These are phyloP conservation scores for Phialophora macrospora DNA, from an alignment of 2,329 filamentous ascomycete species.

Conservation along the genomic window DNA sequence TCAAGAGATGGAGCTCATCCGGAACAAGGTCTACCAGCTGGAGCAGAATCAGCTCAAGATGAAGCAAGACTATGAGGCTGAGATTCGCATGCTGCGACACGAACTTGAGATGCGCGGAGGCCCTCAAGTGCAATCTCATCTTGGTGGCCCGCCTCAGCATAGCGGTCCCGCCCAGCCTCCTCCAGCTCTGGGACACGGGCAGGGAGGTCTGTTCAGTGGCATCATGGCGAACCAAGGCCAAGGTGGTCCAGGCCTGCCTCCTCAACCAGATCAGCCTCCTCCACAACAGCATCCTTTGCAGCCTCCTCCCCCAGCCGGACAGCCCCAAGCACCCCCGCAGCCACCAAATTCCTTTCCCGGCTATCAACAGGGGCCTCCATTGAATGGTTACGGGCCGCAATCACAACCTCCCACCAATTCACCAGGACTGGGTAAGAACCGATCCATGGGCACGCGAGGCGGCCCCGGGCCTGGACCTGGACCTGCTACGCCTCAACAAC, in stretches of 20 bases:
- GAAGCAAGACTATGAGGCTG: constrained; percentile 95
- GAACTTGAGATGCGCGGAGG: constrained; percentile 78
- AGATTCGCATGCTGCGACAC: constrained; percentile 81
- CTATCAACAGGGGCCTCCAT: constrained; percentile 66
- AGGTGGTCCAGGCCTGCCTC: constrained; percentile 81
- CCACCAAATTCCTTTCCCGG: constrained; percentile 75
- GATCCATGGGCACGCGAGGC: constrained; percentile 60
- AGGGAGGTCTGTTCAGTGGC: constrained; percentile 88
- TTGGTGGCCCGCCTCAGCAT: constrained; percentile 75
- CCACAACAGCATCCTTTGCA: constrained; percentile 62
- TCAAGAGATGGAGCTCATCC: constrained; percentile 91
- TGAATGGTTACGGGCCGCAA: constrained; percentile 78
- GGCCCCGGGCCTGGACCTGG: constrained; percentile 54
- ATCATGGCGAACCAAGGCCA: constrained; percentile 93
- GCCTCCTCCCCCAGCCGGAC: constrained; percentile 54
- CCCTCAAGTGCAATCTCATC: constrained; percentile 64
- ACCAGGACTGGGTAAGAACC: constrained; percentile 78
- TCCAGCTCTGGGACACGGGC: constrained; percentile 81
- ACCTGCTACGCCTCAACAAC: constrained; percentile 90
- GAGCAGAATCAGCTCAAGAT: constrained; percentile 87
- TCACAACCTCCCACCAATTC: constrained; percentile 84
- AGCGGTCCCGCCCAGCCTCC: constrained; percentile 82
- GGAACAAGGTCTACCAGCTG: constrained; percentile 89
- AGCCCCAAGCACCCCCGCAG: constrained; percentile 66
- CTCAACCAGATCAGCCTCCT: constrained; percentile 69